Percentiles rank a stretch among this genome's conserved stretches.
Conservation (phyloP, 164 flowering plant genomes). For the Hamamelis virginiana region DNA sequence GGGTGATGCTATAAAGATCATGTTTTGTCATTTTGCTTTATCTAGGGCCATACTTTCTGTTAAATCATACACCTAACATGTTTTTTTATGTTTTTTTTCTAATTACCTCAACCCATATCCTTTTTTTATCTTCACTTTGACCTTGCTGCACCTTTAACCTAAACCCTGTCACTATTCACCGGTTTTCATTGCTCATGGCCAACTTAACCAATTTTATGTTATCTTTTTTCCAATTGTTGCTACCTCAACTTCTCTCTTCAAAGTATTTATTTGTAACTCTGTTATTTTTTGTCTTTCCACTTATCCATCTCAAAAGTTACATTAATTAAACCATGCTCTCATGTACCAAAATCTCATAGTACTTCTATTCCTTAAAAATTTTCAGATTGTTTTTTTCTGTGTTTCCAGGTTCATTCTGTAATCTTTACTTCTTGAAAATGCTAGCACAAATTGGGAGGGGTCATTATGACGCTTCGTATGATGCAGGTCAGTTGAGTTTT, state of each 20-base stretch:
- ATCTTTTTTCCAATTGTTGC: no score
- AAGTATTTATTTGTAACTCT: background rate
- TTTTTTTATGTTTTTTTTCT: no score
- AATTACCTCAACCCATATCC: no score
- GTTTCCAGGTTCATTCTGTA: conserved; percentile 69
- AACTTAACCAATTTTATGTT: no score
- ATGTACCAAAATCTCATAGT: background rate
- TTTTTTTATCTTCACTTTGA: no score
- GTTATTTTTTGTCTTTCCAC: background rate
- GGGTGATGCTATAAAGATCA: no score
- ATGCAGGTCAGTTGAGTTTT: conserved; percentile 52
- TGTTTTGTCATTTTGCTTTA: no score
- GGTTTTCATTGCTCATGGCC: no score
- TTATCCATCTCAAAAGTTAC: background rate
- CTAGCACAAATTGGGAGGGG: conserved; percentile 74
- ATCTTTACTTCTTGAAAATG: conserved; percentile 84
- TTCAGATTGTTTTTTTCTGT: background rate
- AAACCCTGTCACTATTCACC: no score
- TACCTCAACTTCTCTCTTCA: background rate
- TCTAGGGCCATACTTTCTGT: no score
- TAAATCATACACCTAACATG: no score
- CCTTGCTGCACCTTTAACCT: no score
- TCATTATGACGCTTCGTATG: conserved; percentile 61
- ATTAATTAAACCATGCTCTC: background rate
- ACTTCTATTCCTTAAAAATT: background rate